Percentiles rank a stretch among this genome's conserved stretches.
These are phyloP conservation scores for Ocimum tenuiflorum DNA, from an alignment of 257 asterid species.

Conservation along the genomic window DNA sequence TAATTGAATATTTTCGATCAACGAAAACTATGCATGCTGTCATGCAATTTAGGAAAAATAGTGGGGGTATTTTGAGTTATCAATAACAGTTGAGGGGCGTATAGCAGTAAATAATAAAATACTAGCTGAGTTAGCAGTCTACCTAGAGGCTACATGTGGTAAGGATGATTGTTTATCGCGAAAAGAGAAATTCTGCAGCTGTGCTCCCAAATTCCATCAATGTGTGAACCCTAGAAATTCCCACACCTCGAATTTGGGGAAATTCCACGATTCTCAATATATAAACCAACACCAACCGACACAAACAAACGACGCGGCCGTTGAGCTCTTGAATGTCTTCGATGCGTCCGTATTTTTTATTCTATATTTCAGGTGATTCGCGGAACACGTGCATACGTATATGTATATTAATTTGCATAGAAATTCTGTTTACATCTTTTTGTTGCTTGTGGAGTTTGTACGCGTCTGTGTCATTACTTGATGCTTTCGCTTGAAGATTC, in stretches of 20 bases:
- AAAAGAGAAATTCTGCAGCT: constrained; percentile 15
- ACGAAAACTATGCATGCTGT: too few species aligned
- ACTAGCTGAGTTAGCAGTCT: neutral
- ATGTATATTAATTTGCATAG: neutral
- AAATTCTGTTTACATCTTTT: neutral
- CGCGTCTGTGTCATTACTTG: constrained; percentile 17
- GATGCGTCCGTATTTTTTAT: neutral
- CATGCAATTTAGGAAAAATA: neutral
- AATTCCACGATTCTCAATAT: constrained; percentile 11
- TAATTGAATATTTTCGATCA: too few species aligned
- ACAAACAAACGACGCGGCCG: constrained; percentile 11
- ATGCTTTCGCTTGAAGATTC: constrained; percentile 57
- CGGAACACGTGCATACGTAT: constrained; percentile 14
- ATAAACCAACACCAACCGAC: constrained; percentile 5
- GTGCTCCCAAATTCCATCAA: constrained; percentile 1
- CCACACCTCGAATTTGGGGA: constrained; percentile 24
- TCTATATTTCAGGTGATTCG: constrained; percentile 23
- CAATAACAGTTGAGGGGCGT: constrained; percentile 21
- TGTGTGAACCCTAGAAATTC: constrained; percentile 45
- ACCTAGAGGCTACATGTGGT: constrained; percentile 9
- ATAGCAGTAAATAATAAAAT: neutral
- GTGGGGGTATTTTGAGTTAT: neutral
- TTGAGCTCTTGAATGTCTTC: constrained; percentile 10
- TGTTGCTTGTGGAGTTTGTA: constrained; percentile 13
- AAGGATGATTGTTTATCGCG: constrained; percentile 27